These are phyloP conservation scores for Licmophora abbreviata DNA, from an alignment of 108 stramenopile genomes.

Conservation along the genomic window DNA sequence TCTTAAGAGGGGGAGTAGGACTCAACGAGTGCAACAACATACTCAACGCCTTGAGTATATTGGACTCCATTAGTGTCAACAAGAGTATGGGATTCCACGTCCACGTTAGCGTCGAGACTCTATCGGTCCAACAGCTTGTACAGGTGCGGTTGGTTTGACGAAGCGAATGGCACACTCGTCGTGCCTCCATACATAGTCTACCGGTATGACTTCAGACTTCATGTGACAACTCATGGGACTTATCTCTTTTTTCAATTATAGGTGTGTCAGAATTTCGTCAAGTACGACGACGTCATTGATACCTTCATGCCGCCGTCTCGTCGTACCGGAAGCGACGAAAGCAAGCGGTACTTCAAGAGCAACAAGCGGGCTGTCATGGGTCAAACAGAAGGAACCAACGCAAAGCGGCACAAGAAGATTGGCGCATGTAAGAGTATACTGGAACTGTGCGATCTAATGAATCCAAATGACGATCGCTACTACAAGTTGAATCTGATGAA, in stretches of 20 bases:
- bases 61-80: constrained; percentile 14
- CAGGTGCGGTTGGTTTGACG: too few species aligned
- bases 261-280: constrained; percentile 56
- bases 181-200: too few species aligned
- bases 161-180: too few species aligned
- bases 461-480: constrained; percentile 21
- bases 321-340: constrained; percentile 21
- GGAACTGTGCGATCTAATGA: constrained; percentile 27
- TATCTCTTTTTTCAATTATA: too few species aligned
- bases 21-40: constrained; percentile 35
- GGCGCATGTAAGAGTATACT: constrained; percentile 17
- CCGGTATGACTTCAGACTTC: too few species aligned
- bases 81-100: constrained; percentile 48
- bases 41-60: constrained; percentile 14
- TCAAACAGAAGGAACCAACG: constrained; percentile 8
- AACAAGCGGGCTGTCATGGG: constrained; percentile 25
- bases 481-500: constrained; percentile 65
- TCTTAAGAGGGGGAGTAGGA: constrained; percentile 39
- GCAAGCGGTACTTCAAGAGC: constrained; percentile 27
- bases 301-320: constrained; percentile 48
- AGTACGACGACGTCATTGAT: constrained; percentile 59
- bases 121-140: constrained; percentile 26
- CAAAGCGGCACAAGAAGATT: constrained; percentile 19
- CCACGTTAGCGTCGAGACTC: constrained; percentile 34
- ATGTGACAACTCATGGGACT: too few species aligned